Evolutionary conservation across 257 asterid species (phyloP).

Genomic region (Solanum pinnatisectum): DNA sequence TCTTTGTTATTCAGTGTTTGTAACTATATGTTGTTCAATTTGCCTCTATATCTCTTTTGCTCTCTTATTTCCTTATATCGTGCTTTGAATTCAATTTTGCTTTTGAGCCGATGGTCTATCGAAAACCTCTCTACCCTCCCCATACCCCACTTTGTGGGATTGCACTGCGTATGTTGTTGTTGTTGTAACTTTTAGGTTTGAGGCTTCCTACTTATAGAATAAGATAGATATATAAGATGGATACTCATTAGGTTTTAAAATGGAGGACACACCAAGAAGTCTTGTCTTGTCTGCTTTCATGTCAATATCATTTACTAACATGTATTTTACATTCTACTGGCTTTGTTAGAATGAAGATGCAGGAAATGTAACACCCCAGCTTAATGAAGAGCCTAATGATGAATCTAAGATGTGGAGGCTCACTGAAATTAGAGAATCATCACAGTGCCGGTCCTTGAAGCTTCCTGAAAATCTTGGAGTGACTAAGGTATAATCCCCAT

Average conservation of each 20-base stretch:
- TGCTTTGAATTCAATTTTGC: background rate
- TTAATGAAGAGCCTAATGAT: constrained; percentile 51
- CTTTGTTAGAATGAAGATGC: constrained; percentile 58
- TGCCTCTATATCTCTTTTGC: background rate
- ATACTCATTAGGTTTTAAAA: background rate
- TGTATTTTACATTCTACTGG: background rate
- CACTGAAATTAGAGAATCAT: constrained; percentile 60
- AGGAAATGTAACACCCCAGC: constrained; percentile 62
- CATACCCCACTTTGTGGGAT: background rate
- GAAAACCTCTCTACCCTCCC: background rate
- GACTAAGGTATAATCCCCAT: constrained; percentile 39
- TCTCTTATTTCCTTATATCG: background rate
- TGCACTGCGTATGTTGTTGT: background rate
- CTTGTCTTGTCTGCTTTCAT: background rate
- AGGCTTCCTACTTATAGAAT: background rate
- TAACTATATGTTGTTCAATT: background rate
- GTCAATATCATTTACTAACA: background rate
- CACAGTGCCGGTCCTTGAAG: constrained; percentile 68
- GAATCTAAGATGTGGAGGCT: constrained; percentile 75
- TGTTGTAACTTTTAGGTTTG: background rate
- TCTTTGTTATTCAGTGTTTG: background rate
- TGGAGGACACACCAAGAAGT: background rate
- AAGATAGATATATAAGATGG: background rate
- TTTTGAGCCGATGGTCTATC: background rate
- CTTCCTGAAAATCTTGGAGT: constrained; percentile 67